Base-by-base conservation (phyloP, 2,329 filamentous ascomycete genomes). In the Geosmithia flava region DNA sequence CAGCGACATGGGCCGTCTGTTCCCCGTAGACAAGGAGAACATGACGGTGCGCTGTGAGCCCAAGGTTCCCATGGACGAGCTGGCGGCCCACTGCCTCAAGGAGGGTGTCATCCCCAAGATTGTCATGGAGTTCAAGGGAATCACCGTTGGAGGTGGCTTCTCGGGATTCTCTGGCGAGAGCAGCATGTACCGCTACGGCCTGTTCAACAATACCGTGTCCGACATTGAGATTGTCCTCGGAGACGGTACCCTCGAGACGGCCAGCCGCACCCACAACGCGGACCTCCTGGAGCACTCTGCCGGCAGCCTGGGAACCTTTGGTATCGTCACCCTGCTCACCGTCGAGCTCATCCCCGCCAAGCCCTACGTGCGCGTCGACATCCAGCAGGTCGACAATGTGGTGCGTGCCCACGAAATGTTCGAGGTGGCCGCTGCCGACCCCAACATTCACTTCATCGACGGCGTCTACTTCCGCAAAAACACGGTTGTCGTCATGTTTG, bases 51-150 rank as follows among this genome's bases (percentile, higher is more conserved):
- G 78, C 19, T 74, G 76, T 5, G 74, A 80, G 58, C 75, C 76
- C 13, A 80, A 79, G 56, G 76, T 79, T 8, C 68, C 75, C 3
- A 78, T 80, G 75, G 75, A 79, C 52, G 59, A 61, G 1, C 66
- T 80, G 3, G 72, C 75, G 17, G 70, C 71, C 47, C 68, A 68
- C 15, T 75, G 72, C 2, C 58, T 79, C 20, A 62, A 67, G 39
- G 59, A 75, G 50, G 70, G 69, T 11, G 61, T 78, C 2, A 63
- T 78, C 6, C 75, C 76, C 3, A 73, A 72, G 3, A 74, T 80
- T 7, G 74, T 78, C 11, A 76, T 76, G 68, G 75, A 79, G 52
- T 80, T 79, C 54, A 75, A 74, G 17, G 76, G 74, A 20, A 80
- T 79, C 54, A 80, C 76, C 3, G 73, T 70, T n/a, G 76, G 76